Percentiles rank a stretch among this genome's conserved stretches.
phyloP scores from a whole-genome alignment of 768 basidiomycete genomes.

The Mycena vitilis region DNA sequence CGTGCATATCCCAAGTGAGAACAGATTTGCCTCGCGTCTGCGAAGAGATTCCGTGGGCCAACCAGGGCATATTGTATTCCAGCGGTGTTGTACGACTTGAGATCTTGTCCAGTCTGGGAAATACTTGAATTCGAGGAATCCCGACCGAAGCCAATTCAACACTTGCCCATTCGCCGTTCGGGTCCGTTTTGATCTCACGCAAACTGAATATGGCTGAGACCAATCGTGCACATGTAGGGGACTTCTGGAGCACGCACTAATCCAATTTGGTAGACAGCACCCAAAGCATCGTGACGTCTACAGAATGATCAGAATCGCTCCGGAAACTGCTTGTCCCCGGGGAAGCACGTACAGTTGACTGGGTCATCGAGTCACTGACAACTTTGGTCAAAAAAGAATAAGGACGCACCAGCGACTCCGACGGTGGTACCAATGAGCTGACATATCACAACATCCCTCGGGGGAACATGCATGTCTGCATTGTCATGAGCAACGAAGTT shows the following conservation, averaged over 20 bases:
- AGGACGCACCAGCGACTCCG: background rate
- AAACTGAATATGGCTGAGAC: background rate
- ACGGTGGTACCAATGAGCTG: slow-evolving; percentile 6
- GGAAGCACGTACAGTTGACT: background rate
- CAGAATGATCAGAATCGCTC: background rate
- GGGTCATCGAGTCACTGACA: background rate
- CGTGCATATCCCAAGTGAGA: too few species aligned
- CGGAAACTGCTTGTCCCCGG: background rate
- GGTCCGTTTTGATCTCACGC: background rate
- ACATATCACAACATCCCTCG: background rate
- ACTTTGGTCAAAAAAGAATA: background rate
- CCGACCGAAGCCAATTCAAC: background rate
- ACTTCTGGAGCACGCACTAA: background rate
- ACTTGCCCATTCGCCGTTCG: background rate
- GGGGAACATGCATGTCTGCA: background rate
- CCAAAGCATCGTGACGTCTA: slow-evolving; percentile 8
- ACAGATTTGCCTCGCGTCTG: background rate
- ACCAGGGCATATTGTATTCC: slow-evolving; percentile 24
- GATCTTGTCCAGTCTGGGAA: slow-evolving; percentile 3
- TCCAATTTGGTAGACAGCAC: slow-evolving; percentile 3
- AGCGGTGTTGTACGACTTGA: slow-evolving; percentile 17
- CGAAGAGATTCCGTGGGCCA: slow-evolving; percentile 7
- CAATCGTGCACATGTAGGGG: background rate
- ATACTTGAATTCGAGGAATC: background rate
- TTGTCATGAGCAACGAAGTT: background rate